phyloP scores from a whole-genome alignment of 73 alveolate species.

The Blepharisma stoltei region DNA sequence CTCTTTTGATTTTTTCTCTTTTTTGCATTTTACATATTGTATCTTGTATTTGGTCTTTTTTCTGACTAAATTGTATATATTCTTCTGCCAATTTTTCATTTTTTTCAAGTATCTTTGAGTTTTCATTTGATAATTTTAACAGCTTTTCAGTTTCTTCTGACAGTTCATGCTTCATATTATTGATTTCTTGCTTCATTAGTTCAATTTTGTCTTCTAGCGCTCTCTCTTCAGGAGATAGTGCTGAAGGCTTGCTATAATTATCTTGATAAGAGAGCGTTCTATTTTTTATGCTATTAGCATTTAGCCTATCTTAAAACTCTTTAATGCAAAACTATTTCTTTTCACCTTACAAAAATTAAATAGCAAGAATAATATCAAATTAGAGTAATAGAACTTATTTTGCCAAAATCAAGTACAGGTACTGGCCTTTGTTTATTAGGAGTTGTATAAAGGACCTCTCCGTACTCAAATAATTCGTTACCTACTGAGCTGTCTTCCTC shows the following conservation, averaged over 20 bases:
- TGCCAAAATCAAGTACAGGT: not conserved
- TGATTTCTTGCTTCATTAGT: not conserved
- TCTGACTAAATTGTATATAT: not conserved
- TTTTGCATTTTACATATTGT: too few species aligned
- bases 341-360: too few species aligned
- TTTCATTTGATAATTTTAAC: not conserved
- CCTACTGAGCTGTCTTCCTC: not conserved
- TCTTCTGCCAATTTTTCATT: conserved; percentile 17
- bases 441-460: not conserved
- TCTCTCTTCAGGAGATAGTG: not conserved
- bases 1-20: too few species aligned
- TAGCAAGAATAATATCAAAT: too few species aligned
- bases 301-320: too few species aligned
- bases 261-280: not conserved
- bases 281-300: too few species aligned
- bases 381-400: too few species aligned
- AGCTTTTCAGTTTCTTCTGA: not conserved
- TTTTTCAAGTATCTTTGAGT: conserved; percentile 2
- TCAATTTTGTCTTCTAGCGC: not conserved
- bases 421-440: not conserved
- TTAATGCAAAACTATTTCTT: too few species aligned
- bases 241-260: not conserved
- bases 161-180: not conserved
- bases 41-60: too few species aligned
- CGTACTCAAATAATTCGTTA: not conserved